Percentiles rank a stretch among this genome's conserved stretches.
These are phyloP conservation scores for Parmelia sp. DNA, from an alignment of 495 filamentous ascomycete species.

Conservation along the genomic window DNA sequence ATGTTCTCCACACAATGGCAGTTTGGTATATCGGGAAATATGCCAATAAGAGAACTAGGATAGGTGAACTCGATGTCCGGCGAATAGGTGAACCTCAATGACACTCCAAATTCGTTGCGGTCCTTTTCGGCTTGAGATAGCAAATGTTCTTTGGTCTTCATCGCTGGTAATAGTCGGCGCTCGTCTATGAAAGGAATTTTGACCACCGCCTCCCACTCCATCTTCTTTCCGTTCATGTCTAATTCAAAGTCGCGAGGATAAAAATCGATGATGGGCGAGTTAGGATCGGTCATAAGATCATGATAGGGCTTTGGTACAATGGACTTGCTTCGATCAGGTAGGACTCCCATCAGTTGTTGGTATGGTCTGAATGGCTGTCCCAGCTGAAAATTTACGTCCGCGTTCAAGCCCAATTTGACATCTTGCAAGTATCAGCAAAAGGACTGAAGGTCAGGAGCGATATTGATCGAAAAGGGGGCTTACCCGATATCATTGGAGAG, in stretches of 20 bases:
- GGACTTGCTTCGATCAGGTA: conserved; percentile 93
- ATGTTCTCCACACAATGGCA: conserved; percentile 92
- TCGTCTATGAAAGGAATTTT: conserved; percentile 99
- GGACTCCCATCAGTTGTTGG: conserved; percentile 96
- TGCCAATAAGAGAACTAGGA: conserved; percentile 75
- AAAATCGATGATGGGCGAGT: conserved; percentile 97
- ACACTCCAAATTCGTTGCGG: conserved; percentile 85
- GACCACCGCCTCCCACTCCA: conserved; percentile 99
- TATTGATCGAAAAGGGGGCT: not conserved
- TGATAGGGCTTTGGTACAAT: conserved; percentile 87
- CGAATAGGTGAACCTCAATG: conserved; percentile 86
- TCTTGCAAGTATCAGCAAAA: conserved; percentile 43
- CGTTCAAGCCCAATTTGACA: conserved; percentile 79
- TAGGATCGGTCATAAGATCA: conserved; percentile 80
- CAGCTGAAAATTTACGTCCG: conserved; percentile 83
- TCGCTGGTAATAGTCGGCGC: conserved; percentile 70
- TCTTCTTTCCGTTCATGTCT: conserved; percentile 99
- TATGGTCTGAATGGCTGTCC: conserved; percentile 92
- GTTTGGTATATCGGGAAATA: conserved; percentile 83
- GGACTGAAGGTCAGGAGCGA: not conserved
- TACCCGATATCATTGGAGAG: conserved; percentile 89
- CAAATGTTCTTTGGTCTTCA: conserved; percentile 72
- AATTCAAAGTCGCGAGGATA: conserved; percentile 96
- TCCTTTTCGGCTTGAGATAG: conserved; percentile 69
- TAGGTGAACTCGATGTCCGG: conserved; percentile 70